Evolutionary conservation across 106 monocot species (phyloP).

Genomic region (Apostasia ramifera): DNA sequence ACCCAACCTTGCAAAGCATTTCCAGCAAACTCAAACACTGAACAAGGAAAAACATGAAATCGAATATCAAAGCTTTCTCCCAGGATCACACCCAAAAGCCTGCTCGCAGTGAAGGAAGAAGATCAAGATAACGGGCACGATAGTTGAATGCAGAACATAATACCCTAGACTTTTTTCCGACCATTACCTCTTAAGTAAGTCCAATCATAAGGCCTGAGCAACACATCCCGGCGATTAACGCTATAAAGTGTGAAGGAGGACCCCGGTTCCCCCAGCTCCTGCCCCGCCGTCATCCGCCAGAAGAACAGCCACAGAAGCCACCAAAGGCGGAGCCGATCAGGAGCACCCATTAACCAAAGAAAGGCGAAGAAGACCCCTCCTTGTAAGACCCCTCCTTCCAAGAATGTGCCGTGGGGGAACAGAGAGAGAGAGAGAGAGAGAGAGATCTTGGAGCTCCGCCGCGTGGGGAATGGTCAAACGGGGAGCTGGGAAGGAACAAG

Average conservation of each 20-base stretch:
- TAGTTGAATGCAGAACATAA: background rate
- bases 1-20: background rate
- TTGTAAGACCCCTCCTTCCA: background rate
- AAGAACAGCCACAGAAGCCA: background rate
- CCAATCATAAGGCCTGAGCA: slow-evolving; percentile 64
- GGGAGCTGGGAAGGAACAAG: too few relatives aligned
- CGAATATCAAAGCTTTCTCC: background rate
- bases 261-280: slow-evolving; percentile 12
- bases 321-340: background rate
- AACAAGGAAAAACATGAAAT: background rate
- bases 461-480: too few relatives aligned
- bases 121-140: background rate
- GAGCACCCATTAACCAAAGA: slow-evolving; percentile 7
- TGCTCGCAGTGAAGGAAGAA: background rate
- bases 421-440: too few relatives aligned
- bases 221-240: slow-evolving; percentile 26
- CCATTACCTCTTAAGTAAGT: slow-evolving; percentile 50
- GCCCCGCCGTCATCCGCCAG: background rate
- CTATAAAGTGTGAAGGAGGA: slow-evolving; percentile 28
- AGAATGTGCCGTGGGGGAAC: too few relatives aligned
- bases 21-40: background rate
- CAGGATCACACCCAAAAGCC: background rate
- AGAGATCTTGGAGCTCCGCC: too few relatives aligned
- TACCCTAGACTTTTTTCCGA: too few relatives aligned
- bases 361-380: background rate